phyloP scores from a whole-genome alignment of 2,329 filamentous ascomycete species.

The Sporothrix pseudoabietina region DNA sequence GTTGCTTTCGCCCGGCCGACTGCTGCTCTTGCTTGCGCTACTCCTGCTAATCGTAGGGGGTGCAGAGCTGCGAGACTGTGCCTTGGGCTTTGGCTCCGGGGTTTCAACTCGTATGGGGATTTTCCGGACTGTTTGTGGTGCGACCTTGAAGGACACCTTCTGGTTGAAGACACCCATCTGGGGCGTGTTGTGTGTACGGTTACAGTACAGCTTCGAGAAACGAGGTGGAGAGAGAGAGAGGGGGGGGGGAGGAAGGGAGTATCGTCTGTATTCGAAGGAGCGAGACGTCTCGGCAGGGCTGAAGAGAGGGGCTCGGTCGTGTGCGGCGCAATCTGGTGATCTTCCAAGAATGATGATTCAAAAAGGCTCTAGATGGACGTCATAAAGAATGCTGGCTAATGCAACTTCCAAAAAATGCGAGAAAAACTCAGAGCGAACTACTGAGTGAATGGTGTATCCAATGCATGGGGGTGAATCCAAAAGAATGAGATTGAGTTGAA shows the following conservation, averaged over 20 bases:
- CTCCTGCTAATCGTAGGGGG: conserved; percentile 35
- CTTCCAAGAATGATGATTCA: neutral
- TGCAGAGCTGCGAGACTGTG: conserved; percentile 35
- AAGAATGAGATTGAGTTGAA: conserved; percentile 1
- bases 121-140: conserved; percentile 54
- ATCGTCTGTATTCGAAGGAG: neutral
- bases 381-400: neutral
- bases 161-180: conserved; percentile 48
- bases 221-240: neutral
- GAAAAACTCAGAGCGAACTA: neutral
- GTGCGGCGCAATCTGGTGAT: neutral
- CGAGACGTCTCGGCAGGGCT: neutral
- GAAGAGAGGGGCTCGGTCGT: neutral
- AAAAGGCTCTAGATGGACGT: neutral
- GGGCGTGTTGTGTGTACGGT: no score
- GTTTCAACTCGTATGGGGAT: conserved; percentile 54
- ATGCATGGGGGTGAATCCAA: neutral
- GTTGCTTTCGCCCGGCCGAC: conserved; percentile 37
- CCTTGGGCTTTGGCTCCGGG: conserved; percentile 45
- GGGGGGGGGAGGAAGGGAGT: no score
- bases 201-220: neutral
- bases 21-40: conserved; percentile 33
- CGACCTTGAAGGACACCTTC: conserved; percentile 55
- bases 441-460: neutral
- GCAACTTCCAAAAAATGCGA: neutral